Conservation (phyloP, 345 rosid genomes). For the Citrus glauca region DNA sequence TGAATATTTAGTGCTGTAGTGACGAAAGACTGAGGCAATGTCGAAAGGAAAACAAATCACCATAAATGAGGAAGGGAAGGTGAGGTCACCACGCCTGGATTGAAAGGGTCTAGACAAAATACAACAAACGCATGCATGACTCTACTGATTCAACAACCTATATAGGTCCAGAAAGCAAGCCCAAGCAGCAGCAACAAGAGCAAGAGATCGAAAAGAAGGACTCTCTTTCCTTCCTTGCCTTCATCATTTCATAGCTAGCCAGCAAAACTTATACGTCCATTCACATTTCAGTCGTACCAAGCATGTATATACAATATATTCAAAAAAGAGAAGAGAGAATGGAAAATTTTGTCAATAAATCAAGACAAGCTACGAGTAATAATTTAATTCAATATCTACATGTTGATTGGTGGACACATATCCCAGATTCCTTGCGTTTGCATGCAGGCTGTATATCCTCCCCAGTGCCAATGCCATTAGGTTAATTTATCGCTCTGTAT, state of each 20-base stretch:
- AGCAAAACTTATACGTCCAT: not conserved
- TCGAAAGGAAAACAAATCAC: not conserved
- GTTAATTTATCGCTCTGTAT: not conserved
- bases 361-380: not conserved
- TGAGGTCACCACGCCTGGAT: not conserved
- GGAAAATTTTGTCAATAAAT: not conserved
- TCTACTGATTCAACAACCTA: not conserved
- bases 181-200: not conserved
- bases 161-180: not conserved
- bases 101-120: not conserved
- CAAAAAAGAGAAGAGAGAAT: not conserved
- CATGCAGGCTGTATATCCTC: not conserved
- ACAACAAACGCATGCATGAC: not conserved
- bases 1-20: no score
- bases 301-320: not conserved
- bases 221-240: not conserved
- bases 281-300: not conserved
- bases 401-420: constrained; percentile 1
- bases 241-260: not conserved
- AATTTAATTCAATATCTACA: not conserved
- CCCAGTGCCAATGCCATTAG: not conserved
- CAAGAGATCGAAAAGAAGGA: not conserved
- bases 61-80: not conserved
- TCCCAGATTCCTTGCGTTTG: not conserved
- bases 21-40: not conserved